Conservation (phyloP, 2,329 filamentous ascomycete genomes). For the Pyrenochaeta sp. region DNA sequence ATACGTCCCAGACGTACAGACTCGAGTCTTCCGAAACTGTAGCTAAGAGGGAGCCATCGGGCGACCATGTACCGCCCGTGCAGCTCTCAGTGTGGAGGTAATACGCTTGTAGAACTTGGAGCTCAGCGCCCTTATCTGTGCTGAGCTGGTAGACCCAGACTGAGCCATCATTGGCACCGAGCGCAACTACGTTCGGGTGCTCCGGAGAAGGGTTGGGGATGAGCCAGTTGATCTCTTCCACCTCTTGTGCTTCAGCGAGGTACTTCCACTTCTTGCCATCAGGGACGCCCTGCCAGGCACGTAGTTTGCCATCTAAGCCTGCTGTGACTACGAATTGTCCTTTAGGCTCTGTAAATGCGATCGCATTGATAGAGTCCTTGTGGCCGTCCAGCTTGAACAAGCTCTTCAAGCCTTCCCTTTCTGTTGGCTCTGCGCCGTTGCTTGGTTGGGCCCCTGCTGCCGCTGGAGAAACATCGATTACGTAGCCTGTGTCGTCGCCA, state of each 20-base stretch:
- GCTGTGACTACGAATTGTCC: slow-evolving; percentile 88
- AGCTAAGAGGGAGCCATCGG: slow-evolving; percentile 84
- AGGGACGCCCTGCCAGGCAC: slow-evolving; percentile 68
- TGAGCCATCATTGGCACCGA: slow-evolving; percentile 88
- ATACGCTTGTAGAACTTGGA: slow-evolving; percentile 89
- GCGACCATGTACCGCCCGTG: slow-evolving; percentile 90
- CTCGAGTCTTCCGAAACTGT: slow-evolving; percentile 90
- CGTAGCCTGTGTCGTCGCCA: slow-evolving; percentile 83
- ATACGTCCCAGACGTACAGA: slow-evolving; percentile 92
- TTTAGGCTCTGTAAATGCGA: slow-evolving; percentile 81
- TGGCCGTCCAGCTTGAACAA: slow-evolving; percentile 86
- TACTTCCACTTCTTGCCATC: slow-evolving; percentile 68
- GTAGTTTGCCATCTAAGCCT: slow-evolving; percentile 84
- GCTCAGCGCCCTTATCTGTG: slow-evolving; percentile 65
- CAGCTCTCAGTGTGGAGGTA: slow-evolving; percentile 87
- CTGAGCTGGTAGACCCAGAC: slow-evolving; percentile 96
- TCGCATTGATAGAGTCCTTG: slow-evolving; percentile 86
- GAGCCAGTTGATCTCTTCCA: slow-evolving; percentile 95
- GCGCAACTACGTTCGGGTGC: slow-evolving; percentile 81
- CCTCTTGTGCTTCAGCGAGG: slow-evolving; percentile 82
- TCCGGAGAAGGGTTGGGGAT: slow-evolving; percentile 73
- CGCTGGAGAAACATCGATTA: slow-evolving; percentile 77
- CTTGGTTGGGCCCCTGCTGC: slow-evolving; percentile 70
- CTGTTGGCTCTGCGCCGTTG: slow-evolving; percentile 60
- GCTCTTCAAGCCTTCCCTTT: slow-evolving; percentile 67